These are phyloP conservation scores for Sistotremastrum suecicum DNA, from an alignment of 768 basidiomycete genomes.

Conservation along the genomic window DNA sequence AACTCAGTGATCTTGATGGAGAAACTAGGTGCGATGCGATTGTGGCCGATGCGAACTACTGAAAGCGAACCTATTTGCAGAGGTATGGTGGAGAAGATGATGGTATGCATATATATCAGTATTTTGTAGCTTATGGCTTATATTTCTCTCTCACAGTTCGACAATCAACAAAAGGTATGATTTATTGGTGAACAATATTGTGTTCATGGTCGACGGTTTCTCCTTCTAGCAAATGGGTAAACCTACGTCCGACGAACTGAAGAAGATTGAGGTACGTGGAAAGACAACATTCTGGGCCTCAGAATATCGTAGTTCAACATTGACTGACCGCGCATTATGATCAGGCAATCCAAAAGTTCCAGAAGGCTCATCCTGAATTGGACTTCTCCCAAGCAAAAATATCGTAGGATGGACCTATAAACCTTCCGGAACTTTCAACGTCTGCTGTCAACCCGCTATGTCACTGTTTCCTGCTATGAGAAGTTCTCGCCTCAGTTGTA, in stretches of 20 bases:
- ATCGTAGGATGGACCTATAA: slow-evolving; percentile 25
- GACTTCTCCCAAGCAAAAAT: slow-evolving; percentile 91
- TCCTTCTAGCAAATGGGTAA: slow-evolving; percentile 75
- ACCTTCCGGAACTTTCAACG: not conserved
- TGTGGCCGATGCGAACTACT: not conserved
- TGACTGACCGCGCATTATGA: slow-evolving; percentile 2
- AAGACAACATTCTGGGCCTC: slow-evolving; percentile 5
- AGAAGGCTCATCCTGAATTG: slow-evolving; percentile 80
- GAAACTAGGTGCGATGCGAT: slow-evolving; percentile 59
- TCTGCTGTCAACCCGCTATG: not conserved
- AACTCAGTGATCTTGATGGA: slow-evolving; percentile 88
- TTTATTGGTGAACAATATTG: slow-evolving; percentile 1
- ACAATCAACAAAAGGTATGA: slow-evolving; percentile 60
- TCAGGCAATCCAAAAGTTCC: slow-evolving; percentile 79
- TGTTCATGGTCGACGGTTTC: slow-evolving; percentile 1
- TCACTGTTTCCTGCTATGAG: too few species aligned
- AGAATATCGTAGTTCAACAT: not conserved
- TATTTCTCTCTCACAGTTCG: slow-evolving; percentile 33
- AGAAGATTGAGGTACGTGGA: slow-evolving; percentile 66
- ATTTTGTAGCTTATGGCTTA: slow-evolving; percentile 1
- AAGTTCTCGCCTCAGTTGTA: too few species aligned
- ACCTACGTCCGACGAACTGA: slow-evolving; percentile 87
- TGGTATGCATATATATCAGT: slow-evolving; percentile 46
- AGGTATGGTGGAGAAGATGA: slow-evolving; percentile 99
- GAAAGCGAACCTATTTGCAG: slow-evolving; percentile 23